Base-by-base conservation (phyloP, 2,329 filamentous ascomycete genomes). In the Fusarium odoratissimum region DNA sequence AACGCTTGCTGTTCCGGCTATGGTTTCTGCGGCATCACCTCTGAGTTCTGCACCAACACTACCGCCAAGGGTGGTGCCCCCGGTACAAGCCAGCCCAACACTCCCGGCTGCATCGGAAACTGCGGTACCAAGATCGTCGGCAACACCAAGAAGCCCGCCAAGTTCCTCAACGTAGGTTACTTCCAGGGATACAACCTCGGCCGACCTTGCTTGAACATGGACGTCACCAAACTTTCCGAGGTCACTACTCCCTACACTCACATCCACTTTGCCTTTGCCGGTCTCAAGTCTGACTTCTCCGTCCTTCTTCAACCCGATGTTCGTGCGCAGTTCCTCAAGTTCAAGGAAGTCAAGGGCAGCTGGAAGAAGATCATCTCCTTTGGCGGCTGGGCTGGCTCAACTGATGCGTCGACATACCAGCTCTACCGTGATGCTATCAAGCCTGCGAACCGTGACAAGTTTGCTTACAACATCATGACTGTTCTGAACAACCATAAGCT, bases 21-120 rank as follows among this genome's bases (percentile, higher is more conserved):
- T 78, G 86, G 85, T 1, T 79, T 84, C 52, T 88, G 86, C 30
- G 86, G 85, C 9, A 80, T 80, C 3, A 84, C 83, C 0, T 69
- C 71, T 2, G 84, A 84, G 19, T 86, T 86, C 70, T 88, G 85
- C 31, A 78, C 76, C 6, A 69, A 76, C 63, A 74, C 77, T 0
- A 74, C 74, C 45, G 78, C 62, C 3, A 78, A 76, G 11, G 80
- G 78, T 1, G 77, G 76, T 2, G 69, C 72, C 0, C 77, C 79
- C 3, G 80, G 80, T 11, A 80, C 76, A 0, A 70, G 78, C 41
- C 73, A 58, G 4, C 60, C 65, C 0, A 74, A 75, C 16, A 74
- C 75, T 1, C 73, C 76, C 14, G 77, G 79, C 41, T 80, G 80
- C 16, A 75, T 80, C 2, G 77, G 78, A 12, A 83, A 79, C 71